Evolutionary conservation across 495 filamentous ascomycete species (phyloP), one percentile per base, ranked within the genome.

Genomic region (Platismatia glauca): DNA sequence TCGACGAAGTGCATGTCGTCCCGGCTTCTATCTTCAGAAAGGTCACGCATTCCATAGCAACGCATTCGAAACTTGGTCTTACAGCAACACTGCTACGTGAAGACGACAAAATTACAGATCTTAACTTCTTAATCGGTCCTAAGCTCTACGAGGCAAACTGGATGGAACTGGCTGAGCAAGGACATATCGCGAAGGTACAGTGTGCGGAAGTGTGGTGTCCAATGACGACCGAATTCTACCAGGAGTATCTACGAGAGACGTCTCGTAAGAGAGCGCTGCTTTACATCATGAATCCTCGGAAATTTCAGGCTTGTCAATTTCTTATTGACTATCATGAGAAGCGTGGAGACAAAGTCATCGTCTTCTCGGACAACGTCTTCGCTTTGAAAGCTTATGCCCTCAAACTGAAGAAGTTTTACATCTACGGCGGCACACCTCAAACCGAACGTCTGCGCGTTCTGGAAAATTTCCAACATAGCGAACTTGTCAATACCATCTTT

Each of bases 131-230:
- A 69, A 97, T 98, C 72, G 94, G 94, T 0, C 94, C 94, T 7
- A 98, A 98, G 70, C 81, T 98, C 1, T 98, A 96, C 74, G 94
- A 98, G 72, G 94, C 94, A 33, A 98, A 98, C 72, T 98, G 94
- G 94, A 96, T 97, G 89, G 93, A 98, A 73, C 83, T 98, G 48
- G 91, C 92, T 0, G 89, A 97, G 63, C 89, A 96, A 73, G 94
- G 94, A 18, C 94, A 97, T 71, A 98, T 98, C 70, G 94, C 94
- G 48, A 90, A 90, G 67, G 94, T 98, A 2, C 94, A 98, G 69
- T 98, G 94, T 74, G 94, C 94, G 53, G 94, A 98, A 71, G 94
- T 98, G 34, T 98, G 94, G 94, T 98, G 94, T 72, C 93, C 92
- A 12, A 98, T 98, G 94, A 95, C 94, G 0, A 90, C 91, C 7